These are phyloP conservation scores for Agaricus blazei DNA, from an alignment of 768 basidiomycete genomes.

Conservation along the genomic window DNA sequence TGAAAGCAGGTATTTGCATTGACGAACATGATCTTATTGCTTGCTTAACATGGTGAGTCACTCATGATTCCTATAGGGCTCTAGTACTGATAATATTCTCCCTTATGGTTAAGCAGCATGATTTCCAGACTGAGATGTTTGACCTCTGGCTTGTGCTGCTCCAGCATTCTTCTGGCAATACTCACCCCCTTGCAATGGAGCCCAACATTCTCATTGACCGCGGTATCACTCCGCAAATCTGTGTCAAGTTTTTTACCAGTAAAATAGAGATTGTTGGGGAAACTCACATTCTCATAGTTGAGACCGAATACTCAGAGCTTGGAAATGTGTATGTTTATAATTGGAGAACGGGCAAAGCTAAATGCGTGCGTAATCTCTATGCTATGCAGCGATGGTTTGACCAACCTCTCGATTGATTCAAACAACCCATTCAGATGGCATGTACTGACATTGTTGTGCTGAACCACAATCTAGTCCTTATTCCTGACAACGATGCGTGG, in stretches of 20 bases:
- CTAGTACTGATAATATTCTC: neutral
- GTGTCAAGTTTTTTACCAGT: neutral
- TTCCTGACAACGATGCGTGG: neutral
- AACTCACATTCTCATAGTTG: neutral
- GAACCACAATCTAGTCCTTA: neutral
- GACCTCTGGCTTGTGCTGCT: neutral
- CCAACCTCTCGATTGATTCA: neutral
- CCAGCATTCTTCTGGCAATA: neutral
- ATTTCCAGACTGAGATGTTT: neutral
- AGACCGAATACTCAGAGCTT: neutral
- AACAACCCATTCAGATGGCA: neutral
- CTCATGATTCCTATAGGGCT: neutral
- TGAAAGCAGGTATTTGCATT: neutral
- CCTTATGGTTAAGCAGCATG: neutral
- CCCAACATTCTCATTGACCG: neutral
- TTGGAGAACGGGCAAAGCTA: neutral
- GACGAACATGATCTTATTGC: neutral
- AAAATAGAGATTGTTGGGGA: neutral
- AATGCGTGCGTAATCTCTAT: neutral
- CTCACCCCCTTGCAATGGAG: neutral
- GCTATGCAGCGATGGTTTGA: neutral
- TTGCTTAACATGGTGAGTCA: neutral
- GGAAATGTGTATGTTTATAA: neutral
- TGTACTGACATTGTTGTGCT: neutral
- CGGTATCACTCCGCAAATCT: neutral